phyloP scores from a whole-genome alignment of 805 yeast species.

The Ogataea ganodermae region DNA sequence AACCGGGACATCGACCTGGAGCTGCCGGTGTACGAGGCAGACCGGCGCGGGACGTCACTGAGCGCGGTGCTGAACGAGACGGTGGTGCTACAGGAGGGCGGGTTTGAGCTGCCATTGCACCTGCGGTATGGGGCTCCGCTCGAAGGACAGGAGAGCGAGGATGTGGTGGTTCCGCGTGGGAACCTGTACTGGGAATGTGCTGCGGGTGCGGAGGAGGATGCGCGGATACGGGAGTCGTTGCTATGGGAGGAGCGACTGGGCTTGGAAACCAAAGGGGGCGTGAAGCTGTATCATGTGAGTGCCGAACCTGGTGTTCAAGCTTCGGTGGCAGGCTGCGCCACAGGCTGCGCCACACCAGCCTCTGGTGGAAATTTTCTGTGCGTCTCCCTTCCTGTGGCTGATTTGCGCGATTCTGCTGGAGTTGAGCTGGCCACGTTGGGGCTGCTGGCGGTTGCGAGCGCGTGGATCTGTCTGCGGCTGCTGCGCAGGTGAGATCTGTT shows the following conservation, averaged over 20 bases:
- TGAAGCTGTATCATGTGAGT: slow-evolving; percentile 20
- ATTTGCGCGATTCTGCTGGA: slow-evolving; percentile 9
- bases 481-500: background rate
- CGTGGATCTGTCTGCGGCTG: slow-evolving; percentile 13
- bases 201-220: slow-evolving; percentile 11
- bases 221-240: slow-evolving; percentile 22
- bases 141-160: slow-evolving; percentile 5
- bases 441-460: slow-evolving; percentile 8
- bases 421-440: slow-evolving; percentile 20
- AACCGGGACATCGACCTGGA: slow-evolving; percentile 34
- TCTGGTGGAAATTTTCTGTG: background rate
- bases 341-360: background rate
- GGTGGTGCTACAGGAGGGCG: slow-evolving; percentile 10
- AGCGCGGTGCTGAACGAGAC: slow-evolving; percentile 22
- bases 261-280: slow-evolving; percentile 14
- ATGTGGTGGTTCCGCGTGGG: slow-evolving; percentile 21
- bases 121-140: slow-evolving; percentile 33
- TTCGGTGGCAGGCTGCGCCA: no score
- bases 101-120: slow-evolving; percentile 36
- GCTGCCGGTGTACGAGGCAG: slow-evolving; percentile 31
- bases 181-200: slow-evolving; percentile 33
- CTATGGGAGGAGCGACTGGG: slow-evolving; percentile 26
- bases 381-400: slow-evolving; percentile 20
- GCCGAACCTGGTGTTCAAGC: background rate
- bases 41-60: slow-evolving; percentile 28